These are phyloP conservation scores for Aspergillus sp. DNA, from an alignment of 2,329 filamentous ascomycete genomes.

Conservation along the genomic window DNA sequence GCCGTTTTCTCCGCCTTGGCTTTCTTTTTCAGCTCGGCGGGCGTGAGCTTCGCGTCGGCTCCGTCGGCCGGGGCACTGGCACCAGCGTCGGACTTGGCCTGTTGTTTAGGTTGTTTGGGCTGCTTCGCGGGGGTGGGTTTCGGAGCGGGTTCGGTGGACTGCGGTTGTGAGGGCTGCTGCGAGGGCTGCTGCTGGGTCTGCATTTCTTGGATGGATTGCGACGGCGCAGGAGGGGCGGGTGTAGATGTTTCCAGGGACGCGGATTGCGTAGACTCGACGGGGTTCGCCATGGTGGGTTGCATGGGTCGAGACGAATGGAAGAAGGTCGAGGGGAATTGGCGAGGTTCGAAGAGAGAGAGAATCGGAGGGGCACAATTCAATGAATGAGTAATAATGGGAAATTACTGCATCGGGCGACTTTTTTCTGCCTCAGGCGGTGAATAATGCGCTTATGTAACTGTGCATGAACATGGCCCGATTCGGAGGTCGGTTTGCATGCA, in stretches of 20 bases:
- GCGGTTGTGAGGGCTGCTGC: neutral
- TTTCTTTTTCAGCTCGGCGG: constrained; percentile 80
- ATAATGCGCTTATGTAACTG: neutral
- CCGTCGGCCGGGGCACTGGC: constrained; percentile 23
- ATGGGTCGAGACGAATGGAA: constrained; percentile 16
- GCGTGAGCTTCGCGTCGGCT: constrained; percentile 36
- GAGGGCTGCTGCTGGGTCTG: constrained; percentile 12
- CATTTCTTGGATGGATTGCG: constrained; percentile 17
- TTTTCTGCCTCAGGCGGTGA: constrained; percentile 10
- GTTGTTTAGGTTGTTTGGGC: constrained; percentile 15
- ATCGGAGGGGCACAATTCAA: neutral
- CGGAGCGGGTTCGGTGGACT: constrained; percentile 23
- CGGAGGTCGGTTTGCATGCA: neutral
- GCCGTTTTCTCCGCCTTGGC: constrained; percentile 91
- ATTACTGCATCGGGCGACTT: constrained; percentile 9
- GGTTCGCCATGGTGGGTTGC: constrained; percentile 28
- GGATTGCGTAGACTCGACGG: constrained; percentile 22
- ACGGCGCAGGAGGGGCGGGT: constrained; percentile 18
- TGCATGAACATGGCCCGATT: no score
- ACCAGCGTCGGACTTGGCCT: constrained; percentile 25
- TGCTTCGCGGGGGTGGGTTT: constrained; percentile 16
- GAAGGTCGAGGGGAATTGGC: constrained; percentile 26
- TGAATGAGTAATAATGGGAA: neutral
- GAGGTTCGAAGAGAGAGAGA: constrained; percentile 12
- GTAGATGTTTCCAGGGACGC: constrained; percentile 15